Percentiles rank a stretch among this genome's conserved stretches.
Evolutionary conservation across 1,284 basidiomycete genomes (phyloP).

Genomic region (Ustilago sp.): DNA sequence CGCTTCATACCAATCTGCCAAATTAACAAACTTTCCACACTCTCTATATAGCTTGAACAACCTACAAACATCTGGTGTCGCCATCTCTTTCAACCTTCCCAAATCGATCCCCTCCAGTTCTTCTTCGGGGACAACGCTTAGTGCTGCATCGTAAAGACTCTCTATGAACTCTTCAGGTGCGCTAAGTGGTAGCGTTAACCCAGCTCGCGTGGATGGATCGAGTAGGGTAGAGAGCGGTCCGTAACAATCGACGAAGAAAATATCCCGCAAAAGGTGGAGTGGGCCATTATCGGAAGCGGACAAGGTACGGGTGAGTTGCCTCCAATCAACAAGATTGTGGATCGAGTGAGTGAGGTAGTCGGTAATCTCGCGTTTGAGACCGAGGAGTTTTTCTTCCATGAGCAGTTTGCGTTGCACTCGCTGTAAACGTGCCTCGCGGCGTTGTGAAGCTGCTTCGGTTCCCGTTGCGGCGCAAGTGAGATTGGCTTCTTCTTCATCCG

Average conservation of each 20-base stretch:
- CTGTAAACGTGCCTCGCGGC: conserved; percentile 35
- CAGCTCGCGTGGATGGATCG: conserved; percentile 35
- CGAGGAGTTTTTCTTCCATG: conserved; percentile 50
- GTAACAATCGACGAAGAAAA: conserved; percentile 46
- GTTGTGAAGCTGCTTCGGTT: conserved; percentile 17
- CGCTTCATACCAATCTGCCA: conserved; percentile 66
- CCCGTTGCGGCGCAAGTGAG: conserved; percentile 4
- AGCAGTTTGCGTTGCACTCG: conserved; percentile 42
- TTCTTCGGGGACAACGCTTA: conserved; percentile 34
- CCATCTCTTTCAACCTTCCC: conserved; percentile 1
- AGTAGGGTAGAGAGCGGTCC: conserved; percentile 30
- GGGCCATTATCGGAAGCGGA: conserved; percentile 7
- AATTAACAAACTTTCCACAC: conserved; percentile 62
- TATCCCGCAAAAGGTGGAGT: conserved; percentile 27
- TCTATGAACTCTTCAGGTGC: conserved; percentile 40
- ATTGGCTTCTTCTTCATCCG: conserved; percentile 25
- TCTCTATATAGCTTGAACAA: conserved; percentile 60
- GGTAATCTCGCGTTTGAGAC: conserved; percentile 49
- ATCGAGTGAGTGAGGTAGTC: conserved; percentile 39
- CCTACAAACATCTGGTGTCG: conserved; percentile 58
- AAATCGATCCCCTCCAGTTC: conserved; percentile 29
- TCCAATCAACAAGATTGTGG: conserved; percentile 40
- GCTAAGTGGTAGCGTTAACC: conserved; percentile 27
- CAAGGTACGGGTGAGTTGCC: conserved; percentile 10
- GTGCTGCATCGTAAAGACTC: conserved; percentile 41